Base-by-base conservation (phyloP, 139 green algal species). In the Picochlorum sp. region DNA sequence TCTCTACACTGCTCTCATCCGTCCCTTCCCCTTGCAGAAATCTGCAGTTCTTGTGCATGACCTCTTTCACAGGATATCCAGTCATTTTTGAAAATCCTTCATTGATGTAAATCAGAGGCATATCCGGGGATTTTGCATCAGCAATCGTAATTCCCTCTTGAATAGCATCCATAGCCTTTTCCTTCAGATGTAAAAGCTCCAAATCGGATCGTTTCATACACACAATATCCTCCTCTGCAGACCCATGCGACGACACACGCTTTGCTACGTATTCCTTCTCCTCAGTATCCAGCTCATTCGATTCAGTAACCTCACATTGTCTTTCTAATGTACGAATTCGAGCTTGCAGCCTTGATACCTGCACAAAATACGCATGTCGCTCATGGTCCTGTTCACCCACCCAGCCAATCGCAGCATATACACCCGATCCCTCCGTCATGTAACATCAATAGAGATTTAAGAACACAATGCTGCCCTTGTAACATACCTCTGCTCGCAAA, bases 51-150 rank as follows among this genome's bases (percentile, higher is more conserved):
- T 76, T 73, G 26, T 73, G 76, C 23, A 91, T 69, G 37, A 44
- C 31, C 44, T 74, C 65, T 26, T 63, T 60, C 9, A 54, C 18
- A 3, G 67, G 60, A 73, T 95, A 95, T 0, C 88, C 88, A 0
- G 88, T 96, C 66, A 94, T 90, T 11, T 77, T 64, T 6, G 77
- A 72, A 62, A 96, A 92, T 16, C 72, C 84, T 20, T 83, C 77
- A 58, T 87, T 92, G 34, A 81, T 80, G 52, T 88, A 96, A 21
- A 95, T 84, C 54, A 96, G 73, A 14, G 90, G 90, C 73, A 85
- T 86, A 52, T 96, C 90, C 6, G 86, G 81, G 16, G 65, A 47
- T 13, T 37, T 65, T 67, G 68, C 81, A 74, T 91, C 84, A 37
- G 83, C 83, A 20, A 92, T 90, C 16, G 82, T 86, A 62, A 91